Evolutionary conservation across 2,329 filamentous ascomycete genomes (phyloP).

Genomic region (Coniella vitis): DNA sequence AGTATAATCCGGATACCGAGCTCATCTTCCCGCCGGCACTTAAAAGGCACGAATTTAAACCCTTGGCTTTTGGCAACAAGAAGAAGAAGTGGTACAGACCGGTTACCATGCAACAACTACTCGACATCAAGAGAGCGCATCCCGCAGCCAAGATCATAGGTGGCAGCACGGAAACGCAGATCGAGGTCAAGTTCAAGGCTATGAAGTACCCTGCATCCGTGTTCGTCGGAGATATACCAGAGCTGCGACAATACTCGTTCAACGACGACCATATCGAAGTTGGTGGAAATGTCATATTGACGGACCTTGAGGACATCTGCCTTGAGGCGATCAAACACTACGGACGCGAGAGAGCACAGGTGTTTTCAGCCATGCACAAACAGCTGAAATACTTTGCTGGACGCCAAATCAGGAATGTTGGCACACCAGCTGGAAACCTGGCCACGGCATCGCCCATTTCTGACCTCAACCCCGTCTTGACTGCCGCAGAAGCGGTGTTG

Average conservation of each 20-base stretch:
- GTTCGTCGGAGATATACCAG: conserved; percentile 87
- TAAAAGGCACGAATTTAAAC: conserved; percentile 73
- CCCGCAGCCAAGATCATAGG: conserved; percentile 91
- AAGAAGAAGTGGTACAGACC: conserved; percentile 90
- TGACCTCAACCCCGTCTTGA: conserved; percentile 89
- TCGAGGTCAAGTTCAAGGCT: conserved; percentile 97
- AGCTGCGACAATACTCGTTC: conserved; percentile 76
- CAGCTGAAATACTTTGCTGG: conserved; percentile 94
- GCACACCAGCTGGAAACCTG: conserved; percentile 88
- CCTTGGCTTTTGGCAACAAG: conserved; percentile 89
- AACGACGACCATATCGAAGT: conserved; percentile 80
- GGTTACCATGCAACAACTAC: conserved; percentile 74
- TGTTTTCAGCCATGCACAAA: conserved; percentile 87
- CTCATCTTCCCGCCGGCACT: conserved; percentile 88
- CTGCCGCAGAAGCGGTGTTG: conserved; percentile 76
- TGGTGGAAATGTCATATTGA: conserved; percentile 86
- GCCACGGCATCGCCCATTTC: conserved; percentile 94
- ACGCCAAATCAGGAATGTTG: conserved; percentile 93
- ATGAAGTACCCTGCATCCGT: conserved; percentile 86
- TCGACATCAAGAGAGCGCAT: conserved; percentile 83
- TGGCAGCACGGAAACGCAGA: conserved; percentile 94
- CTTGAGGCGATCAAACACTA: conserved; percentile 74
- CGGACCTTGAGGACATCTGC: conserved; percentile 82
- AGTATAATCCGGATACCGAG: conserved; percentile 89
- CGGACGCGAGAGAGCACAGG: conserved; percentile 62